These are phyloP conservation scores for Boletus semigastroideus DNA, from an alignment of 1,284 basidiomycete genomes.

Conservation along the genomic window DNA sequence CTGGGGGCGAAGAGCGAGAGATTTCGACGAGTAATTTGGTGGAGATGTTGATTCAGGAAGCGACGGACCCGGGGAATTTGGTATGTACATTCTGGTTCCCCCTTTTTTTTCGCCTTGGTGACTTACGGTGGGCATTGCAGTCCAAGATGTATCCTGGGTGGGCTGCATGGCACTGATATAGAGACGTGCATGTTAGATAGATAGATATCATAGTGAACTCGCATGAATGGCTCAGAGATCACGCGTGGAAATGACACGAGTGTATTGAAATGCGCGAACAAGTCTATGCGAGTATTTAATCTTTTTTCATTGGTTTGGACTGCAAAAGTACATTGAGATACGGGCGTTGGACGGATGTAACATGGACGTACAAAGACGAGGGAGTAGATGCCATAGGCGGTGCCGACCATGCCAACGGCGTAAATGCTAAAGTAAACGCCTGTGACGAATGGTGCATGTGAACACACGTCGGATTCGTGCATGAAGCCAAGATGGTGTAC, in stretches of 20 bases:
- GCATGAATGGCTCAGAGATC: neutral
- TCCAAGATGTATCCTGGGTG: constrained; percentile 84
- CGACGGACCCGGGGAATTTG: constrained; percentile 71
- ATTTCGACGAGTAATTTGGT: constrained; percentile 85
- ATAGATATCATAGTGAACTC: too few relatives aligned
- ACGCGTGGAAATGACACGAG: constrained; percentile 1
- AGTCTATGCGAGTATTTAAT: constrained; percentile 19
- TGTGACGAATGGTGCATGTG: constrained; percentile 26
- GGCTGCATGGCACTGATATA: constrained; percentile 73
- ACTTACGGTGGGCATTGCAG: constrained; percentile 36
- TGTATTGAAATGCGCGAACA: constrained; percentile 10
- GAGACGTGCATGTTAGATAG: neutral
- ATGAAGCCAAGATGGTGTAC: constrained; percentile 29
- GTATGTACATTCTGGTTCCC: constrained; percentile 42
- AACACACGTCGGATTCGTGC: neutral
- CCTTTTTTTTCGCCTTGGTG: neutral
- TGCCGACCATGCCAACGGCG: constrained; percentile 51
- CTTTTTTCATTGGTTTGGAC: constrained; percentile 29
- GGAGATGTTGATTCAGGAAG: constrained; percentile 87
- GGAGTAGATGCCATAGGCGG: constrained; percentile 48
- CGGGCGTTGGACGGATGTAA: too few relatives aligned
- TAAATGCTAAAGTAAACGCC: constrained; percentile 57
- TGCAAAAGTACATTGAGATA: too few relatives aligned
- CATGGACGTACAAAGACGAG: constrained; percentile 50
- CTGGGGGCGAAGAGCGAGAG: constrained; percentile 49